Base-by-base conservation (phyloP, 495 filamentous ascomycete species). In the Copromyces sp. region DNA sequence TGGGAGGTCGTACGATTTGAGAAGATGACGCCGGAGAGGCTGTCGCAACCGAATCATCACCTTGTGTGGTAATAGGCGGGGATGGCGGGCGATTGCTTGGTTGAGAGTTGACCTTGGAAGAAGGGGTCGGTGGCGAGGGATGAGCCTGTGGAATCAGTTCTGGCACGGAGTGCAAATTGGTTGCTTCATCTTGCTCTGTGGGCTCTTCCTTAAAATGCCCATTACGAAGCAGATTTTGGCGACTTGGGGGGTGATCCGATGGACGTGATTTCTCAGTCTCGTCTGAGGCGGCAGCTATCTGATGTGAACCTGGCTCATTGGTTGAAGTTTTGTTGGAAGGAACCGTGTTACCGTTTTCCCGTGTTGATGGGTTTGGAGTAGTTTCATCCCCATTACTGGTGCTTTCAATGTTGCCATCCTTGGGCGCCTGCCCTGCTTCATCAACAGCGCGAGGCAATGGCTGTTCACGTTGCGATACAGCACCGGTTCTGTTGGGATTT, bases 191-290 rank as follows among this genome's bases (percentile, higher is more conserved):
- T 17, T 38, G 44, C 17, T 71, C 70, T 24, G 53, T 39, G 12
- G 41, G 24, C 70, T 71, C 70, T 38, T 65, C 70, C 44, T 71
- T 71, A 39, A 71, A 59, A 29, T 14, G 70, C 70, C 42, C 42
- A 35, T 68, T 9, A 14, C 16, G 24, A 24, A 65, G 53, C 29
- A 37, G 53, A 65, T 65, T 59, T 59, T 24, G 47, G 11, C 29
- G 47, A 59, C 20, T 29, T 3, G 24, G 47, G 20, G 20, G 5
- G 24, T 59, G 47, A 29, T 59, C 29, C 14, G 53, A 35, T 32
- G 53, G 29, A 32, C 29, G 29, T 35, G 24, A 37, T 37, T 6
- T 65, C 32, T 35, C 53, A 16, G 14, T 32, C 53, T 61, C 24
- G 24, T 32, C 24, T 12, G 24, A 61, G 2, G 11, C 24, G 24